Percentiles rank a stretch among this genome's conserved stretches.
These are phyloP conservation scores for Aspergillus sp. DNA, from an alignment of 2,329 filamentous ascomycete genomes.

Conservation along the genomic window DNA sequence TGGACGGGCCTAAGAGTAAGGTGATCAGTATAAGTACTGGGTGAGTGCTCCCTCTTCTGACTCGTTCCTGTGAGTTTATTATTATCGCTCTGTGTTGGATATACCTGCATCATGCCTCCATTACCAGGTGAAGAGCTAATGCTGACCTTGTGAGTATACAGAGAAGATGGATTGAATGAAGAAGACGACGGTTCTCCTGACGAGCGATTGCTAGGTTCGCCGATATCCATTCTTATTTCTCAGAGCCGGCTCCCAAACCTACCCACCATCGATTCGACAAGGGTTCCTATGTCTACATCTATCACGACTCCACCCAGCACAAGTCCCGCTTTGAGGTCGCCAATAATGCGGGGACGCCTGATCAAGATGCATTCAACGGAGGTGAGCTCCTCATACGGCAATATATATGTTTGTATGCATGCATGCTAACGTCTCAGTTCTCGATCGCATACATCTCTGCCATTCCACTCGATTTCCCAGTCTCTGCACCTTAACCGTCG, in stretches of 20 bases:
- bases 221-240: constrained; percentile 58
- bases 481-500: constrained; percentile 50
- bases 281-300: constrained; percentile 57
- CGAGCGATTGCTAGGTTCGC: constrained; percentile 43
- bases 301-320: constrained; percentile 47
- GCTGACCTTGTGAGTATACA: constrained; percentile 38
- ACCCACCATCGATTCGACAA: constrained; percentile 57
- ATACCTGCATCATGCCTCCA: constrained; percentile 33
- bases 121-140: constrained; percentile 39
- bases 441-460: constrained; percentile 46
- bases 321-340: constrained; percentile 54
- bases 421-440: constrained; percentile 25
- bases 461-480: constrained; percentile 54
- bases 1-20: neutral
- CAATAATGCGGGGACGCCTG: constrained; percentile 53
- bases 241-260: constrained; percentile 47
- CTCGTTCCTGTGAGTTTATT: too few species aligned
- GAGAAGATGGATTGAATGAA: constrained; percentile 4
- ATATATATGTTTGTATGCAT: neutral
- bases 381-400: constrained; percentile 32
- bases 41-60: too few species aligned
- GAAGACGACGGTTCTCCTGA: neutral
- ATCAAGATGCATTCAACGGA: constrained; percentile 59
- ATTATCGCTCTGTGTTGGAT: too few species aligned
- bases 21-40: neutral